Percentiles rank a stretch among this genome's conserved stretches.
Conservation (phyloP, 495 filamentous ascomycete species). For the Evansstolkia leycettana region DNA sequence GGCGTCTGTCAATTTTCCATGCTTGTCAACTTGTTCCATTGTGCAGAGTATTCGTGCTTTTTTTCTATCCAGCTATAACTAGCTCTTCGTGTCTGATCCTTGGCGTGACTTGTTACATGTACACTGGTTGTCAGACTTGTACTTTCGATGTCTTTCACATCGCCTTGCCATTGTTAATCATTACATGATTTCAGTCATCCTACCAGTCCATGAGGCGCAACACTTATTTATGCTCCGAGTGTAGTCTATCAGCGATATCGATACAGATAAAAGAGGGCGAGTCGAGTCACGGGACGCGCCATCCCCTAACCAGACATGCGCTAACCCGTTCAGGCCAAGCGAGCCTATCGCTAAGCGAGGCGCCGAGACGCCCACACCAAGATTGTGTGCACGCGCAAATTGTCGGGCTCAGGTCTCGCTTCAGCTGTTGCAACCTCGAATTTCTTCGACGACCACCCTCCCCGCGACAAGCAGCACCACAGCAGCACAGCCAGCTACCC, state of each 20-base stretch:
- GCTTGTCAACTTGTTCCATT: no score
- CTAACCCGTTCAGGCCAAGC: constrained; percentile 18
- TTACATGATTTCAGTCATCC: no score
- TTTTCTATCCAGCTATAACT: constrained; percentile 1
- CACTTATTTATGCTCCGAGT: no score
- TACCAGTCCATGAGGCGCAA: no score
- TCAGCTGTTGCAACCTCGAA: constrained; percentile 5
- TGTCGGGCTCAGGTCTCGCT: not conserved
- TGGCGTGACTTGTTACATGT: no score
- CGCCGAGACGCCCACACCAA: constrained; percentile 25
- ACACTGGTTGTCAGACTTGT: no score
- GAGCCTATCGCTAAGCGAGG: constrained; percentile 28
- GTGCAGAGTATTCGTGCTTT: no score
- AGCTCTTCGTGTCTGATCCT: no score
- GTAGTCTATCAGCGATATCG: no score
- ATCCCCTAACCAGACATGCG: constrained; percentile 16
- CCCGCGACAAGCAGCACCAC: constrained; percentile 21
- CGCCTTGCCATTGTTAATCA: no score
- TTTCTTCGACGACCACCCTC: constrained; percentile 16
- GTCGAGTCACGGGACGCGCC: constrained; percentile 21
- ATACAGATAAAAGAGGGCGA: constrained; percentile 18
- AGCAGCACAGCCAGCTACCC: constrained; percentile 29
- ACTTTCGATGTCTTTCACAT: no score
- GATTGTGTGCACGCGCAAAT: constrained; percentile 5
- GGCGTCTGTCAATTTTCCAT: no score